These are phyloP conservation scores for Globisporangium middletonii DNA, from an alignment of 352 stramenopile genomes.

Conservation along the genomic window DNA sequence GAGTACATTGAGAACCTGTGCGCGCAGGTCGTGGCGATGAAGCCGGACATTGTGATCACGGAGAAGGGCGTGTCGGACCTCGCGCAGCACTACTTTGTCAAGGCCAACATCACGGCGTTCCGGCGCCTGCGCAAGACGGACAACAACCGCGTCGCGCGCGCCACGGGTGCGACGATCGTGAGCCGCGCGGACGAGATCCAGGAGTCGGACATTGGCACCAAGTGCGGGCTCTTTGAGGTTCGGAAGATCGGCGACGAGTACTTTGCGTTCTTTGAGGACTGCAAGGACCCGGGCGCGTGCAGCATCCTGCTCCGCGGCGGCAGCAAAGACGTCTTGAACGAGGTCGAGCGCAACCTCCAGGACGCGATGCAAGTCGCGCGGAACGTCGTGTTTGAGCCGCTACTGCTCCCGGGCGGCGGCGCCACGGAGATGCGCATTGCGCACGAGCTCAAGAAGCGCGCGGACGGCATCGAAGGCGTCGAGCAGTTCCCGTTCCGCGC, in stretches of 20 bases:
- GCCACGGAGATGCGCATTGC: slow-evolving; percentile 99
- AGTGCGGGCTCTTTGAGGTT: slow-evolving; percentile 98
- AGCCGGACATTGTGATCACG: slow-evolving; percentile 99
- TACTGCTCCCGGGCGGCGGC: slow-evolving; percentile 93
- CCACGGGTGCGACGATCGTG: slow-evolving; percentile 97
- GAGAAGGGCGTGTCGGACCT: slow-evolving; percentile 99
- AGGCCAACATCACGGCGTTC: slow-evolving; percentile 99
- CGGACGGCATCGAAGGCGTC: slow-evolving; percentile 91
- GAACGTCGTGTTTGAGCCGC: slow-evolving; percentile 98
- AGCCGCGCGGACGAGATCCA: slow-evolving; percentile 98
- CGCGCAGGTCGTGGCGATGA: slow-evolving; percentile 97
- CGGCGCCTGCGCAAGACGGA: slow-evolving; percentile 98
- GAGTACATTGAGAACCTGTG: slow-evolving; percentile 99
- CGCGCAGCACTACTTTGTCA: slow-evolving; percentile 99
- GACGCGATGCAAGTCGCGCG: slow-evolving; percentile 99
- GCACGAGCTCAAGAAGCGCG: slow-evolving; percentile 91
- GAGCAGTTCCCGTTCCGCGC: slow-evolving; percentile 97
- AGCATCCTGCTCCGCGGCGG: slow-evolving; percentile 97
- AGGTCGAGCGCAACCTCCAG: slow-evolving; percentile 99
- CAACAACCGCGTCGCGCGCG: slow-evolving; percentile 98
- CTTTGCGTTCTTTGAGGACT: slow-evolving; percentile 99
- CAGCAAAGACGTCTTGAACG: slow-evolving; percentile 99
- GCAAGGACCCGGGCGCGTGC: slow-evolving; percentile 97
- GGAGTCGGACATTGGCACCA: slow-evolving; percentile 97
- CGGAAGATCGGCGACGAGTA: slow-evolving; percentile 92